phyloP scores from a whole-genome alignment of 1,284 basidiomycete genomes.

The Meripilus lineatus region DNA sequence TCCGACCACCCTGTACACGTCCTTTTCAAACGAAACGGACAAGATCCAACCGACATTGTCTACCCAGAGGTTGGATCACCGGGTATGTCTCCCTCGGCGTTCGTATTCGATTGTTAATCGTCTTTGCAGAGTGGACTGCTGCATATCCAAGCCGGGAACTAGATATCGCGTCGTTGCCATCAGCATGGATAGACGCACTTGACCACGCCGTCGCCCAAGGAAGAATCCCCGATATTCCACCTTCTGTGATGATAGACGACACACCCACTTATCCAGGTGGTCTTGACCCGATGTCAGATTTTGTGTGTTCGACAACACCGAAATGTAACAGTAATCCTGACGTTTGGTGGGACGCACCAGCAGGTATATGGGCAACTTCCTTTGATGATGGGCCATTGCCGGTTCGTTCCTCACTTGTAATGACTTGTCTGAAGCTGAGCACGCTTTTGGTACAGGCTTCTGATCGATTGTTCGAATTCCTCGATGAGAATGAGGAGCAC shows the following conservation, averaged over 20 bases:
- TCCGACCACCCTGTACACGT: conserved; percentile 48
- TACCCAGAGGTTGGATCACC: conserved; percentile 56
- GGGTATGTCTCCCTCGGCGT: conserved; percentile 34
- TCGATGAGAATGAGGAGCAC: conserved; percentile 51
- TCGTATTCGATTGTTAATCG: no score
- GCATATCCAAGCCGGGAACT: conserved; percentile 45
- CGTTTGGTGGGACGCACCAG: conserved; percentile 64
- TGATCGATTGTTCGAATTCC: conserved; percentile 53
- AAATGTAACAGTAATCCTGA: conserved; percentile 57
- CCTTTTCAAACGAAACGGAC: conserved; percentile 51
- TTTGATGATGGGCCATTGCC: conserved; percentile 80
- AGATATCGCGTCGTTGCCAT: conserved; percentile 45
- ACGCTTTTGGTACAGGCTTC: no score
- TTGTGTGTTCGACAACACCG: conserved; percentile 64
- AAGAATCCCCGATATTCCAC: conserved; percentile 67
- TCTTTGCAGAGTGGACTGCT: conserved; percentile 52
- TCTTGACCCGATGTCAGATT: conserved; percentile 43
- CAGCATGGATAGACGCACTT: conserved; percentile 65
- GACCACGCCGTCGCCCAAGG: conserved; percentile 57
- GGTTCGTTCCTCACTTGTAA: conserved; percentile 35
- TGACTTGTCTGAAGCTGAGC: no score
- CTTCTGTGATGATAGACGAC: conserved; percentile 34
- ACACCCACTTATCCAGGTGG: conserved; percentile 55
- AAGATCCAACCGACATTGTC: no score
- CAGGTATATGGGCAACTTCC: conserved; percentile 49